Evolutionary conservation across 2,329 filamentous ascomycete genomes (phyloP), one percentile per base, ranked within the genome.

Genomic region (Periglandula ipomoeae): DNA sequence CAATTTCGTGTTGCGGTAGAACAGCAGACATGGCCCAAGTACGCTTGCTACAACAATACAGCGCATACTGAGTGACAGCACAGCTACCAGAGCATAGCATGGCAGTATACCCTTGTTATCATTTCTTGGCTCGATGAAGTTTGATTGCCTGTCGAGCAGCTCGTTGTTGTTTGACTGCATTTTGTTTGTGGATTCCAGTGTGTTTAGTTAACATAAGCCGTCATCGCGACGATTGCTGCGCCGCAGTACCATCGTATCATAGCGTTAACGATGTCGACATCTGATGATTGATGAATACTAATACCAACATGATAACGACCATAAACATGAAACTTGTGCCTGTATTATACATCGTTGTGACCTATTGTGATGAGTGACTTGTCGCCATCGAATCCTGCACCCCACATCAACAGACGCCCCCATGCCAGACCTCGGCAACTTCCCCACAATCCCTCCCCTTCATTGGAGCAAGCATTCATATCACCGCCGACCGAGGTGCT

Each of bases 371-470:
- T n/a, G n/a, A n/a, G n/a, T n/a, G n/a, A n/a, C n/a, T n/a, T n/a
- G n/a, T n/a, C n/a, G n/a, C n/a, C n/a, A n/a, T n/a, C n/a, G n/a
- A n/a, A n/a, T n/a, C n/a, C n/a, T n/a, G n/a, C 30, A n/a, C 44
- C 30, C 32, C 44, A 37, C 44, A 46, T 39, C n/a, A 17, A 39
- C 40, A 17, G 5, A 10, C 37, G 11, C 17, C 7, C 15, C 37
- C 37, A 22, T 40, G 37, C 37, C 20, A 20, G 15, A 39, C 44
- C 44, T 46, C 44, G 44, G 44, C 34, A 46, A 38, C 34, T 46
- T n/a, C 44, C 44, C 44, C 32, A 39, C 44, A 30, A 46, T 10
- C 22, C 11, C 40, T 24, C n/a, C n/a, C n/a, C n/a, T n/a, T n/a
- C n/a, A n/a, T n/a, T n/a, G n/a, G n/a, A n/a, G n/a, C n/a, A n/a